Percentiles rank a stretch among this genome's conserved stretches.
These are phyloP conservation scores for Linanthus parryae DNA, from an alignment of 148 eudicot species.

Conservation along the genomic window DNA sequence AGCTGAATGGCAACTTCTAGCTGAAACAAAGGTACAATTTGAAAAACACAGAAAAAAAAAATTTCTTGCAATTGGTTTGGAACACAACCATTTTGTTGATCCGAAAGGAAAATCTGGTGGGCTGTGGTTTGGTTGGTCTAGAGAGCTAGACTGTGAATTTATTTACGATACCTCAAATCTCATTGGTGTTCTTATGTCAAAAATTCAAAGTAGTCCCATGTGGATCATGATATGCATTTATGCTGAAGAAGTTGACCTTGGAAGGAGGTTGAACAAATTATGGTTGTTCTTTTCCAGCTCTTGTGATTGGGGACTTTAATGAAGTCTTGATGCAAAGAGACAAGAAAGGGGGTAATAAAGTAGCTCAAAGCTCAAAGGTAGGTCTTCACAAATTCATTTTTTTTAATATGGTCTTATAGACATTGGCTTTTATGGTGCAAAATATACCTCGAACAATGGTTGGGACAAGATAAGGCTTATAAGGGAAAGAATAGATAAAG, in stretches of 20 bases:
- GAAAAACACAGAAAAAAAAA: not conserved
- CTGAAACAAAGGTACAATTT: no score
- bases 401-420: not conserved
- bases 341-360: not conserved
- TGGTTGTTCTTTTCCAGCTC: not conserved
- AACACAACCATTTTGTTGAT: not conserved
- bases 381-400: not conserved
- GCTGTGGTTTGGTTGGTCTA: not conserved
- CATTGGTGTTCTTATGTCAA: not conserved
- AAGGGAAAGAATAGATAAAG: not conserved
- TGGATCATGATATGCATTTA: not conserved
- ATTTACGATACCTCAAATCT: not conserved
- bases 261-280: not conserved
- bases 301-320: conserved; percentile 1
- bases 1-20: no score
- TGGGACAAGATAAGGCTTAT: no score
- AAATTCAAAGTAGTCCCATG: not conserved
- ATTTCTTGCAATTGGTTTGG: not conserved
- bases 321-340: not conserved
- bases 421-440: not conserved
- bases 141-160: not conserved
- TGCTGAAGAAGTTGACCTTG: not conserved
- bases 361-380: not conserved
- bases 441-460: not conserved
- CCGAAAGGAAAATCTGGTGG: not conserved